Percentiles rank a stretch among this genome's conserved stretches.
phyloP scores from a whole-genome alignment of 2,329 filamentous ascomycete species.

The Botrytis byssoidea region DNA sequence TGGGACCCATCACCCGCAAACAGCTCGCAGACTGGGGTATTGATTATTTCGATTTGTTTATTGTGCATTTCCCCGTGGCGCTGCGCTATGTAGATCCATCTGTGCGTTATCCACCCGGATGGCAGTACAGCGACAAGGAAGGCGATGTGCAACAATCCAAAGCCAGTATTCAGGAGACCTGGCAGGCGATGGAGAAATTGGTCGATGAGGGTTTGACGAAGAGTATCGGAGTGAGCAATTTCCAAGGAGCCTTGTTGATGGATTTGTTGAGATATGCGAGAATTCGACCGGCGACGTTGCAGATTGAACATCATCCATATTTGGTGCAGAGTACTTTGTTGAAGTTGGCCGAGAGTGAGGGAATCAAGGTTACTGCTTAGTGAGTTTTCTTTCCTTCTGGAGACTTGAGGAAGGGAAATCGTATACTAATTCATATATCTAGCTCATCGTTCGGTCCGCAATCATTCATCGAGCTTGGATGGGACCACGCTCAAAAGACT shows the following conservation, averaged over 20 bases:
- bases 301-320: slow-evolving; percentile 91
- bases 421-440: background rate
- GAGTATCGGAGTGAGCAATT: slow-evolving; percentile 81
- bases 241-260: slow-evolving; percentile 73
- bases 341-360: slow-evolving; percentile 65
- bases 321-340: slow-evolving; percentile 73
- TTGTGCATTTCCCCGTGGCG: slow-evolving; percentile 86
- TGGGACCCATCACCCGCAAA: slow-evolving; percentile 71
- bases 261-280: slow-evolving; percentile 77
- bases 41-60: slow-evolving; percentile 87
- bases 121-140: slow-evolving; percentile 63
- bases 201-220: slow-evolving; percentile 66
- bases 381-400: slow-evolving; percentile 11
- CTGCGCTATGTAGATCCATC: slow-evolving; percentile 81
- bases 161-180: slow-evolving; percentile 76
- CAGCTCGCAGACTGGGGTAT: slow-evolving; percentile 80
- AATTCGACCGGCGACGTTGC: slow-evolving; percentile 72
- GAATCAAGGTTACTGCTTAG: slow-evolving; percentile 76
- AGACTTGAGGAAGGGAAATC: background rate
- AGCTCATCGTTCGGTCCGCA: slow-evolving; percentile 75
- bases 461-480: slow-evolving; percentile 74
- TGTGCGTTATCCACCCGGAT: slow-evolving; percentile 77
- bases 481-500: slow-evolving; percentile 63
- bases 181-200: slow-evolving; percentile 75
- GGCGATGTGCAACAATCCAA: slow-evolving; percentile 61